A percentile compares a stretch with the other conserved stretches of the same genome.
These are phyloP conservation scores for Amanita muscaria DNA, from an alignment of 768 basidiomycete species.

Conservation along the genomic window DNA sequence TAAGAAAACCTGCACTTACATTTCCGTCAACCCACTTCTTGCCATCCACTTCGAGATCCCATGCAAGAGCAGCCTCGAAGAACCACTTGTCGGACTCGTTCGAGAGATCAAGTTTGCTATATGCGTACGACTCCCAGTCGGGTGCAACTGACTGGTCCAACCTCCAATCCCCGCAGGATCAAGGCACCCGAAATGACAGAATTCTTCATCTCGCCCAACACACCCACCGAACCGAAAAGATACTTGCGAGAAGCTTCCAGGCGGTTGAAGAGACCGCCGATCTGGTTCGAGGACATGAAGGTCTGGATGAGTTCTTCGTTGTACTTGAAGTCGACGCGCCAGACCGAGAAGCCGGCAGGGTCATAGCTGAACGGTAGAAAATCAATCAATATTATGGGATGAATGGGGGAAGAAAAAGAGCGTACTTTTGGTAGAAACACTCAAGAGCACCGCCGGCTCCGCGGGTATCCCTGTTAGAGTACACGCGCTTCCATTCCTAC, in stretches of 20 bases:
- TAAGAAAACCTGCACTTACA: slow-evolving; percentile 37
- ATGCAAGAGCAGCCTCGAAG: too few relatives aligned
- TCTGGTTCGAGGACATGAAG: slow-evolving; percentile 95
- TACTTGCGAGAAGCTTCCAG: too few relatives aligned
- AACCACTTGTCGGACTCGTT: slow-evolving; percentile 75
- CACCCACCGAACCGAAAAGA: too few relatives aligned
- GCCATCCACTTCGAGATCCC: too few relatives aligned
- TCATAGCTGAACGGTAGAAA: too few relatives aligned
- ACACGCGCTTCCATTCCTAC: slow-evolving; percentile 95
- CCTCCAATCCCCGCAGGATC: too few relatives aligned
- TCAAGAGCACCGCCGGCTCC: slow-evolving; percentile 75
- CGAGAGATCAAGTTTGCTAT: too few relatives aligned
- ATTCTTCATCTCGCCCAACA: too few relatives aligned
- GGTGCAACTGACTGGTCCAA: slow-evolving; percentile 75
- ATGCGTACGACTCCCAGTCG: slow-evolving; percentile 92
- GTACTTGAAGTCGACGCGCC: slow-evolving; percentile 96
- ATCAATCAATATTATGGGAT: slow-evolving; percentile 14
- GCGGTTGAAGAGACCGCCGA: too few relatives aligned
- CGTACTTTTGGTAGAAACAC: slow-evolving; percentile 95
- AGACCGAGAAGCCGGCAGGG: too few relatives aligned
- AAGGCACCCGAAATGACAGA: too few relatives aligned
- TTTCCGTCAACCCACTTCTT: too few relatives aligned
- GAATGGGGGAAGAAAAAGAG: neutral
- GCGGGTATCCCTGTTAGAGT: slow-evolving; percentile 97
- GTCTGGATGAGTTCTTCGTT: slow-evolving; percentile 83